Conservation (phyloP, 148 eudicot genomes). For the Mesembryanthemum crystallinum region DNA sequence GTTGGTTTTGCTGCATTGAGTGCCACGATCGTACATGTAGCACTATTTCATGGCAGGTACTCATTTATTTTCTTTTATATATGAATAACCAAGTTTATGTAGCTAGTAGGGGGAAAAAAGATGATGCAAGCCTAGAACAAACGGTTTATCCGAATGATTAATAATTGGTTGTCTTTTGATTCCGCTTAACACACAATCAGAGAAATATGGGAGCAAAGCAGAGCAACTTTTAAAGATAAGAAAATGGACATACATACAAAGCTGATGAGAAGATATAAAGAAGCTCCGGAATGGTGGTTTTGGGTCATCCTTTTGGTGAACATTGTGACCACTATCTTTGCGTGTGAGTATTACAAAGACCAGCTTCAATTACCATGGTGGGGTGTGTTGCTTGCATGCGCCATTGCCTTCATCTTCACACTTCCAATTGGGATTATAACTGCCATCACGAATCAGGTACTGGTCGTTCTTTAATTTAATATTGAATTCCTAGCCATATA, state of each 20-base stretch:
- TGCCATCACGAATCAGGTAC: constrained; percentile 94
- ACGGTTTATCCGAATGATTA: background rate
- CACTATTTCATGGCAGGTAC: constrained; percentile 94
- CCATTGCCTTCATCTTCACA: constrained; percentile 84
- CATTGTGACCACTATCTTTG: constrained; percentile 61
- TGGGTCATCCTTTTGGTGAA: constrained; percentile 75
- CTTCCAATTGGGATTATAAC: constrained; percentile 93
- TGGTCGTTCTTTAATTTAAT: background rate
- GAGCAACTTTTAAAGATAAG: constrained; percentile 71
- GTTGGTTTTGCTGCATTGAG: constrained; percentile 89
- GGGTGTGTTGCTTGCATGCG: constrained; percentile 94
- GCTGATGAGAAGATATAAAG: constrained; percentile 79
- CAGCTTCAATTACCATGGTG: constrained; percentile 99
- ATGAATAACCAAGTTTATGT: background rate
- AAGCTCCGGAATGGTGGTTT: constrained; percentile 99
- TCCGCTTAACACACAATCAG: constrained; percentile 23
- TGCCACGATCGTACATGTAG: constrained; percentile 76
- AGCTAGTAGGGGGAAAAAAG: too few species aligned
- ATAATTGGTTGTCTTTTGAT: background rate
- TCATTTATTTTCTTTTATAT: background rate
- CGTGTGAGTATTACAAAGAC: constrained; percentile 88
- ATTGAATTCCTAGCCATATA: background rate
- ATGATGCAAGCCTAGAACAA: too few species aligned
- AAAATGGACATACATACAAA: constrained; percentile 81
- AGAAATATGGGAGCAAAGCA: constrained; percentile 95